These are phyloP conservation scores for Hypoxylon sp. DNA, from an alignment of 2,329 filamentous ascomycete species.

Conservation along the genomic window DNA sequence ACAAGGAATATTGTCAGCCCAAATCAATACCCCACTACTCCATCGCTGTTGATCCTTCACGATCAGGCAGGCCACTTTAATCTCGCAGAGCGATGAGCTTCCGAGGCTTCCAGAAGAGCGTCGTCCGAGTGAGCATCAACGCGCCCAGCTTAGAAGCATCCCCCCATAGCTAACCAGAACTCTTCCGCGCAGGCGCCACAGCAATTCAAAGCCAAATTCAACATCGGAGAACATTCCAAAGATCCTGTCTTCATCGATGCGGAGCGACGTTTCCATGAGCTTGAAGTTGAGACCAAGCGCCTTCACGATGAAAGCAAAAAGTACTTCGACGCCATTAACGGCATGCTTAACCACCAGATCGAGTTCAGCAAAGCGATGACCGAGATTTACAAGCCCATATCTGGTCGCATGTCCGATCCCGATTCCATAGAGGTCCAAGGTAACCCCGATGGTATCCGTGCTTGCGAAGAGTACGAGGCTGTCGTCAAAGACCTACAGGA, in stretches of 20 bases:
- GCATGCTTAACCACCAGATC: constrained; percentile 97
- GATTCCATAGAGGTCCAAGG: constrained; percentile 85
- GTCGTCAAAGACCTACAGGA: constrained; percentile 93
- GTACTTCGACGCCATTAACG: constrained; percentile 98
- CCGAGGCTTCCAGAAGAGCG: constrained; percentile 93
- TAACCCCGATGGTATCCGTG: constrained; percentile 92
- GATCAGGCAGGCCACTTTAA: constrained; percentile 18
- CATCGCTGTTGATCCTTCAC: constrained; percentile 12
- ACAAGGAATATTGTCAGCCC: constrained; percentile 23
- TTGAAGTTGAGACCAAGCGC: constrained; percentile 96
- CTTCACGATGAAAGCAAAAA: constrained; percentile 95
- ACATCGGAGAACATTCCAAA: constrained; percentile 94
- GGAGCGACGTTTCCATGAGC: constrained; percentile 91
- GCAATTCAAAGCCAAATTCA: constrained; percentile 91
- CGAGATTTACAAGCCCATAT: constrained; percentile 98
- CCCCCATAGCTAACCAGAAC: constrained; percentile 26
- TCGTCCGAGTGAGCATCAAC: constrained; percentile 77
- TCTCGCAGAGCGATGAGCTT: constrained; percentile 81
- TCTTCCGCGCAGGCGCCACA: constrained; percentile 78
- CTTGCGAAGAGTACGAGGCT: constrained; percentile 95
- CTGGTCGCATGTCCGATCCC: constrained; percentile 93
- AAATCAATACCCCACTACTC: constrained; percentile 30
- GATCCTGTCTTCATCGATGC: constrained; percentile 95
- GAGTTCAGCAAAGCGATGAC: constrained; percentile 97
- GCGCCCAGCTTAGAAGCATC: constrained; percentile 13